Evolutionary conservation across 2,329 filamentous ascomycete species (phyloP).

Genomic region (Phialophora macrospora): DNA sequence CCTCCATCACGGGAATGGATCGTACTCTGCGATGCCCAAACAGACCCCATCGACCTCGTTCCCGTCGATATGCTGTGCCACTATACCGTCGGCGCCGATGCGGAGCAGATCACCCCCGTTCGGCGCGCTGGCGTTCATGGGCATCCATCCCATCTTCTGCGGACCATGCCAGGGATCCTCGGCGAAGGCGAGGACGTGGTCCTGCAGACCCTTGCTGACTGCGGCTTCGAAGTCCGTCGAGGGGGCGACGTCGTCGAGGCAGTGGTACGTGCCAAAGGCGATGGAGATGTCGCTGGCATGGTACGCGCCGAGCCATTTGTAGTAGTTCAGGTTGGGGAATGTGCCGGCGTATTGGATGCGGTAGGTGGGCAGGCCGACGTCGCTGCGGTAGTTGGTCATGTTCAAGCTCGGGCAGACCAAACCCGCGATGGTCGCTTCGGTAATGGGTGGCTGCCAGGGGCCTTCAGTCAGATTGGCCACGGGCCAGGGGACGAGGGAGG

Average conservation of each 20-base stretch:
- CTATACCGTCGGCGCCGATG: constrained; percentile 40
- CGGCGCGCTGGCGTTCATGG: constrained; percentile 16
- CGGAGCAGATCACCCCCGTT: constrained; percentile 39
- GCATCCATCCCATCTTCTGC: constrained; percentile 30
- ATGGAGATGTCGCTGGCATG: constrained; percentile 35
- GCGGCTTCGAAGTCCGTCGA: constrained; percentile 33
- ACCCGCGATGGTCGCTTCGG: background rate
- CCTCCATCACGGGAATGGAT: constrained; percentile 13
- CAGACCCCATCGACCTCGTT: constrained; percentile 40
- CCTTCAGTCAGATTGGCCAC: constrained; percentile 15
- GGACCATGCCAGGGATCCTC: constrained; percentile 34
- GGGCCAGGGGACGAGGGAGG: constrained; percentile 13
- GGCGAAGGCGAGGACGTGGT: constrained; percentile 40
- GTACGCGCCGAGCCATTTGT: constrained; percentile 49
- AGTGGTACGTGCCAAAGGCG: constrained; percentile 37
- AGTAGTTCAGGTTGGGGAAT: constrained; percentile 49
- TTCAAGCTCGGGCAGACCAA: constrained; percentile 4
- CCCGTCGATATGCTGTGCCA: constrained; percentile 38
- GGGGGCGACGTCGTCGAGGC: constrained; percentile 25
- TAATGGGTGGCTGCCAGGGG: constrained; percentile 5
- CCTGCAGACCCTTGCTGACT: constrained; percentile 39
- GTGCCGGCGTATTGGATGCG: constrained; percentile 50
- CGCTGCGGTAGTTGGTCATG: constrained; percentile 12
- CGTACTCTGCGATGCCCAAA: constrained; percentile 5
- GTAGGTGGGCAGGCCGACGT: constrained; percentile 44